Conservation (phyloP, 2,329 filamentous ascomycete genomes). For the Talaromyces sp. region DNA sequence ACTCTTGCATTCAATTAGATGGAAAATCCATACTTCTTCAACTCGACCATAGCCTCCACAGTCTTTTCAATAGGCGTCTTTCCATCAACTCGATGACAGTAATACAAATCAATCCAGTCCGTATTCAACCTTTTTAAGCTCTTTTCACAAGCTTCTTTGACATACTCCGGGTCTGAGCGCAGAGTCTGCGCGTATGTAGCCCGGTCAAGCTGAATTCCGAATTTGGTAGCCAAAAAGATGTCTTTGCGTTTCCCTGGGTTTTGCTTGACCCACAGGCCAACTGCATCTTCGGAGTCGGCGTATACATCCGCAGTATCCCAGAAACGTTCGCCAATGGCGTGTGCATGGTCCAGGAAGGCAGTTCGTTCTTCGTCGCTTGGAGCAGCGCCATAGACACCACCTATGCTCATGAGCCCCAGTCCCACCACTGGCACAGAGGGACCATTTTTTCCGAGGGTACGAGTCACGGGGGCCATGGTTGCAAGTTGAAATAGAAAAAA, state of each 20-base stretch:
- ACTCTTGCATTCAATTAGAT: not conserved
- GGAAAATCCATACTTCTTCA: conserved; percentile 6
- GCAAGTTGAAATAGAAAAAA: not conserved
- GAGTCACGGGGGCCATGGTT: not conserved
- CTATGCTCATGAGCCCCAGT: conserved; percentile 18
- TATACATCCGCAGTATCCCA: conserved; percentile 21
- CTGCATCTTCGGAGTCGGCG: conserved; percentile 10
- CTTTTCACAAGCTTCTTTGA: conserved; percentile 18
- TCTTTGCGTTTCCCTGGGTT: conserved; percentile 18
- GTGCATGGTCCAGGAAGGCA: conserved; percentile 16
- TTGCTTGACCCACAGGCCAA: conserved; percentile 10
- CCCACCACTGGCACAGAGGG: conserved; percentile 8
- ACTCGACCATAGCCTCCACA: conserved; percentile 29
- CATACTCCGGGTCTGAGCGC: conserved; percentile 18
- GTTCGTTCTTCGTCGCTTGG: conserved; percentile 21
- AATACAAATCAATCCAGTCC: conserved; percentile 42
- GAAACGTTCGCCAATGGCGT: conserved; percentile 18
- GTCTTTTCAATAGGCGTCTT: conserved; percentile 47
- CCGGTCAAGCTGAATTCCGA: not conserved
- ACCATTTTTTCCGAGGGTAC: conserved; percentile 12
- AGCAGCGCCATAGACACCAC: conserved; percentile 6
- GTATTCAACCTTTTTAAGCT: conserved; percentile 9
- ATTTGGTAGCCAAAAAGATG: conserved; percentile 22
- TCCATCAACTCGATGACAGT: conserved; percentile 53
- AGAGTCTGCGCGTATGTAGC: not conserved